Evolutionary conservation across 192 early-diverging fungal genomes (phyloP).

Genomic region (Globomyces pollinis-pini): DNA sequence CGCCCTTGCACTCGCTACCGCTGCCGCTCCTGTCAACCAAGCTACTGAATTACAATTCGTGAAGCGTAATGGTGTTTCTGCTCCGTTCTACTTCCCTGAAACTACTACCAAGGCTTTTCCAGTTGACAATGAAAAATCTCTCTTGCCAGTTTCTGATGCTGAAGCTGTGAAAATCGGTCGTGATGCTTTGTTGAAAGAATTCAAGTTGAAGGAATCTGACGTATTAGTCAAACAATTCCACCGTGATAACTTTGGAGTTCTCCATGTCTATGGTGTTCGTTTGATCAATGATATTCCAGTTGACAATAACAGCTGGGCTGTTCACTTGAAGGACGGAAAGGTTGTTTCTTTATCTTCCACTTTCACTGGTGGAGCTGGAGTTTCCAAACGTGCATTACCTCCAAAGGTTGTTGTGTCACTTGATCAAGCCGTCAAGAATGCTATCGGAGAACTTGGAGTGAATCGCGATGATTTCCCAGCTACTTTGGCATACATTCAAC

Average conservation of each 20-base stretch:
- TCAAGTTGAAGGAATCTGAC: not conserved
- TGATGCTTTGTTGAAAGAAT: not conserved
- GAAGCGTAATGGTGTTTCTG: not conserved
- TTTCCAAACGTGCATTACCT: not conserved
- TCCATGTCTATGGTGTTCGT: slow-evolving; percentile 1
- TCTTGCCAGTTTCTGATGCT: too few relatives aligned
- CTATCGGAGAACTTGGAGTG: not conserved
- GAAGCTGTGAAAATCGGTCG: not conserved
- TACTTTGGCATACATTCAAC: slow-evolving; percentile 5
- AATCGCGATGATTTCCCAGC: not conserved
- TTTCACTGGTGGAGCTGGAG: not conserved
- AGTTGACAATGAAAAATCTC: not conserved
- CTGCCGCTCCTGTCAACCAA: slow-evolving; percentile 1
- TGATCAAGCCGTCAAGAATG: slow-evolving; percentile 9
- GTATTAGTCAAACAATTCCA: not conserved
- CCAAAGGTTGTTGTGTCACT: not conserved
- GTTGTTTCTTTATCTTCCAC: not conserved
- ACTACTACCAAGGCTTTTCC: not conserved
- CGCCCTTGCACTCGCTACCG: not conserved
- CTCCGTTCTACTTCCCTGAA: slow-evolving; percentile 12
- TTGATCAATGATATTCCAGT: slow-evolving; percentile 1
- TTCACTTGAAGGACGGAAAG: slow-evolving; percentile 10
- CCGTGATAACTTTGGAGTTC: slow-evolving; percentile 1
- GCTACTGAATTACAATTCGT: not conserved
- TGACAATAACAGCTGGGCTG: slow-evolving; percentile 8